Evolutionary conservation across 495 filamentous ascomycete genomes (phyloP).

Genomic region (Hyaloscypha finlandica): DNA sequence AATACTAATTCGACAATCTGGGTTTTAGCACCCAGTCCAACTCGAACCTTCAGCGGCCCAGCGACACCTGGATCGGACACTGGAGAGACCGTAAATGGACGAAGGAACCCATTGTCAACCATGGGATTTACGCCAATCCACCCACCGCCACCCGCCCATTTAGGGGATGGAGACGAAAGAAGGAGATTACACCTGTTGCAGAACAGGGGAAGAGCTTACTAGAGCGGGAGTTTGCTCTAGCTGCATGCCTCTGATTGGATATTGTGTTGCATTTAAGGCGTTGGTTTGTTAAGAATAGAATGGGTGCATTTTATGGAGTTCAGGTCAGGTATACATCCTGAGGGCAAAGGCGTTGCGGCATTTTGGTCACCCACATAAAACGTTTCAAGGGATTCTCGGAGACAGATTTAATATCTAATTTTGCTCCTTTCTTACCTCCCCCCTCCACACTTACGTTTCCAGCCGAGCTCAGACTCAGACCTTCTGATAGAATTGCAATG

Average conservation of each 20-base stretch:
- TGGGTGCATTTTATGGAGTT: conserved; percentile 3
- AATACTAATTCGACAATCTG: conserved; percentile 1
- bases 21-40: conserved; percentile 15
- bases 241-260: background rate
- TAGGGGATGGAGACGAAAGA: conserved; percentile 21
- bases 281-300: background rate
- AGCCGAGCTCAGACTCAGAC: background rate
- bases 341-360: background rate
- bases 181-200: conserved; percentile 28
- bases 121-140: conserved; percentile 28
- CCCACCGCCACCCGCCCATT: conserved; percentile 15
- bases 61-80: conserved; percentile 1
- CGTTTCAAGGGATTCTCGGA: background rate
- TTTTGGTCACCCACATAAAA: background rate
- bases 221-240: background rate
- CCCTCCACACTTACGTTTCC: background rate
- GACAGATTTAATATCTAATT: background rate
- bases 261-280: background rate
- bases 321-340: background rate
- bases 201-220: conserved; percentile 24
- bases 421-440: background rate
- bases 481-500: background rate
- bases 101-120: conserved; percentile 14
- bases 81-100: background rate
- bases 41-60: conserved; percentile 12